phyloP scores from a whole-genome alignment of 805 yeast species.

The Nakazawaea peltata region DNA sequence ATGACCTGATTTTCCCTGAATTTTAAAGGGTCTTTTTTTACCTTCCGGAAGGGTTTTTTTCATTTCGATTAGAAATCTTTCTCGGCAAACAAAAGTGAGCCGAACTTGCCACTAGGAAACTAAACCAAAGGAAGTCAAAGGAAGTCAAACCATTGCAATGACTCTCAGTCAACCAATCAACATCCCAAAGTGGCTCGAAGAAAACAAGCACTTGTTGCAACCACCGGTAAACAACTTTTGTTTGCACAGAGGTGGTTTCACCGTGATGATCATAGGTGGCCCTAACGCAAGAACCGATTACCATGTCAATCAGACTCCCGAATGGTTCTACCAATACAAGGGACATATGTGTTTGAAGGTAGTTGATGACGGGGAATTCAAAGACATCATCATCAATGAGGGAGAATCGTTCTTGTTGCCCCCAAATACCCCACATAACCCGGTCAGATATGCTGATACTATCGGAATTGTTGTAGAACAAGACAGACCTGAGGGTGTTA shows the following conservation, averaged over 20 bases:
- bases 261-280: constrained; percentile 94
- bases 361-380: constrained; percentile 71
- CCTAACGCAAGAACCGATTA: constrained; percentile 93
- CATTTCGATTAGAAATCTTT: too few relatives aligned
- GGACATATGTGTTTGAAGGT: constrained; percentile 82
- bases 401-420: constrained; percentile 89
- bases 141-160: too few relatives aligned
- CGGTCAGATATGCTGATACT: constrained; percentile 78
- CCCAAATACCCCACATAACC: constrained; percentile 80
- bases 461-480: constrained; percentile 91
- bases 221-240: constrained; percentile 94
- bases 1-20: too few relatives aligned
- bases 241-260: constrained; percentile 84
- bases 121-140: too few relatives aligned
- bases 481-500: constrained; percentile 66
- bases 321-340: constrained; percentile 82
- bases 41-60: too few relatives aligned
- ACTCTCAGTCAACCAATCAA: constrained; percentile 75
- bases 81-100: too few relatives aligned
- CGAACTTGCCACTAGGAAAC: too few relatives aligned
- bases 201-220: constrained; percentile 64
- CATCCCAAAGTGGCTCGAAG: constrained; percentile 72
- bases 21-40: too few relatives aligned
- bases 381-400: constrained; percentile 67
- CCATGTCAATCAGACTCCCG: constrained; percentile 91